Percentiles rank a stretch among this genome's conserved stretches.
phyloP scores from a whole-genome alignment of 2,329 filamentous ascomycete genomes.

The Emergomyces orientalis region DNA sequence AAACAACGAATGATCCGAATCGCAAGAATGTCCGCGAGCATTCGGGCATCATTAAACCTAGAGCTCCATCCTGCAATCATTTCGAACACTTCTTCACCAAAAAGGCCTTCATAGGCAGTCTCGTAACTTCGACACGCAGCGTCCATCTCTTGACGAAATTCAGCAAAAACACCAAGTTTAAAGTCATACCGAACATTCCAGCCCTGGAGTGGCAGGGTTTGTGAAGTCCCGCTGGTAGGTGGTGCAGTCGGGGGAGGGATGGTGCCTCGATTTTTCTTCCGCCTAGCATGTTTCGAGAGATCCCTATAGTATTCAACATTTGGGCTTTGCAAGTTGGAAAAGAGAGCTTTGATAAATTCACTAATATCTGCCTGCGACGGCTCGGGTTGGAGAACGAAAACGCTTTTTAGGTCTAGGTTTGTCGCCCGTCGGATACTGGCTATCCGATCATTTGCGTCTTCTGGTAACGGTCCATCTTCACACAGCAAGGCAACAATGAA shows the following conservation, averaged over 20 bases:
- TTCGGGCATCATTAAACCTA: constrained; percentile 85
- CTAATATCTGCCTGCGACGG: constrained; percentile 62
- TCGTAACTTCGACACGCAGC: constrained; percentile 77
- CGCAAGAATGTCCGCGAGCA: constrained; percentile 71
- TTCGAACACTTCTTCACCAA: constrained; percentile 77
- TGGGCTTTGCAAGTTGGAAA: constrained; percentile 62
- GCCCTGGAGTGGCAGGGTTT: constrained; percentile 71
- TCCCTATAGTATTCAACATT: constrained; percentile 89
- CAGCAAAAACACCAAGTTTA: constrained; percentile 81
- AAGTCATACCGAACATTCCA: constrained; percentile 96
- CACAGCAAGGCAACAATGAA: constrained; percentile 70
- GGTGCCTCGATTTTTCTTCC: constrained; percentile 72
- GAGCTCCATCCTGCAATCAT: constrained; percentile 82
- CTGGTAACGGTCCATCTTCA: constrained; percentile 55
- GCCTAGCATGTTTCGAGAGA: constrained; percentile 78
- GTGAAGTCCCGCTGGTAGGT: constrained; percentile 73
- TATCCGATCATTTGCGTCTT: constrained; percentile 64
- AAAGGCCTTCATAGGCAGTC: constrained; percentile 72
- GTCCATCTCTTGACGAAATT: constrained; percentile 90
- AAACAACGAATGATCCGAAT: constrained; percentile 75
- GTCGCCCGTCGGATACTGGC: constrained; percentile 70
- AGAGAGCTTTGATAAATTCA: constrained; percentile 62
- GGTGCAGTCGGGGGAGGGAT: constrained; percentile 74
- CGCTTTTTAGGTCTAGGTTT: constrained; percentile 69
- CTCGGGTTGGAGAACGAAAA: constrained; percentile 74